Conservation (phyloP, 2,329 filamentous ascomycete genomes). For the Stagonosporopsis rhizophila region DNA sequence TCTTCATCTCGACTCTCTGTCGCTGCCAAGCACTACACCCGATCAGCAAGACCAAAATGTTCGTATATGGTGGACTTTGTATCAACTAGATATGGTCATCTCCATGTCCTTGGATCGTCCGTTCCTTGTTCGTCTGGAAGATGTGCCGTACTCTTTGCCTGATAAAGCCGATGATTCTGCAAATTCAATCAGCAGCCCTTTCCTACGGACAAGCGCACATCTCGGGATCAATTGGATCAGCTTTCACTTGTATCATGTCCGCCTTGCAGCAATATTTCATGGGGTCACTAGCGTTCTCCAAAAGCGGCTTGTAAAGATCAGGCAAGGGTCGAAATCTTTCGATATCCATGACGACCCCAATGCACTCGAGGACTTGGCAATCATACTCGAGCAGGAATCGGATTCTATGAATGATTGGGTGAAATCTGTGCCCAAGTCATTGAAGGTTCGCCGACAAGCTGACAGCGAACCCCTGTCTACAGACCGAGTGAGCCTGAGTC, state of each 20-base stretch:
- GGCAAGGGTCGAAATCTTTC: constrained; percentile 2
- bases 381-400: background rate
- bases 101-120: constrained; percentile 12
- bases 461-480: constrained; percentile 10
- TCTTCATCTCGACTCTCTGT: background rate
- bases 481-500: constrained; percentile 1
- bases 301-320: constrained; percentile 3
- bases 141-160: constrained; percentile 7
- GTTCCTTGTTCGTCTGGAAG: constrained; percentile 8
- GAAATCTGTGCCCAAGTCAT: background rate
- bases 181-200: background rate
- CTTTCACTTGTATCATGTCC: constrained; percentile 2
- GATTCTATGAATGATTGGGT: constrained; percentile 1
- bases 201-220: constrained; percentile 2
- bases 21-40: background rate
- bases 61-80: constrained; percentile 8
- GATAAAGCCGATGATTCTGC: background rate
- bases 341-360: constrained; percentile 7
- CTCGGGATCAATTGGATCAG: constrained; percentile 5
- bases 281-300: background rate
- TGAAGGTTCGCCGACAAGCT: constrained; percentile 3
- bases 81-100: constrained; percentile 9
- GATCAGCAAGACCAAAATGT: background rate
- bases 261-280: constrained; percentile 5
- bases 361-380: constrained; percentile 5